phyloP scores from a whole-genome alignment of 495 filamentous ascomycete species.

The Annulohypoxylon moriforme region DNA sequence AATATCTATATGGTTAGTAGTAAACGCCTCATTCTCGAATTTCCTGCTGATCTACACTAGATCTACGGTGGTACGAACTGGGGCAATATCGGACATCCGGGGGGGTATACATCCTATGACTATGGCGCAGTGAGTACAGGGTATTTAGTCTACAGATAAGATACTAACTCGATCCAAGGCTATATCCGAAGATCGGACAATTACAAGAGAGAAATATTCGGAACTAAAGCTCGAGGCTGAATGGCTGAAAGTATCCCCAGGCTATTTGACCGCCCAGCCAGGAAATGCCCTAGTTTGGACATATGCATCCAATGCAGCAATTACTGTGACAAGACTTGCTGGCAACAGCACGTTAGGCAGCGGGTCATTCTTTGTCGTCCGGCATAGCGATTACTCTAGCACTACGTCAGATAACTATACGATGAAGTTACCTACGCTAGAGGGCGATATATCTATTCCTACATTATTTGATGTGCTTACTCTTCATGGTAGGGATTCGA shows the following conservation, averaged over 20 bases:
- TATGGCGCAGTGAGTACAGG: conserved; percentile 63
- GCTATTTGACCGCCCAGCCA: conserved; percentile 69
- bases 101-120: conserved; percentile 79
- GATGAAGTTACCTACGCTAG: conserved; percentile 68
- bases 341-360: conserved; percentile 53
- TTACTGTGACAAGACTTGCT: conserved; percentile 71
- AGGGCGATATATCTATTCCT: conserved; percentile 70
- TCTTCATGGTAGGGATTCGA: conserved; percentile 77
- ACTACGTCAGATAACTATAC: conserved; percentile 68
- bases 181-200: conserved; percentile 71
- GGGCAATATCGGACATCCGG: conserved; percentile 81
- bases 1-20: conserved; percentile 39
- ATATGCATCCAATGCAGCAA: conserved; percentile 61
- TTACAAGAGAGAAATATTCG: conserved; percentile 81
- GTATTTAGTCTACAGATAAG: not conserved
- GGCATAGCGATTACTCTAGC: conserved; percentile 71
- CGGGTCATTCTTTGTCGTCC: conserved; percentile 71
- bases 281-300: conserved; percentile 48
- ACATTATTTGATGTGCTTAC: conserved; percentile 71
- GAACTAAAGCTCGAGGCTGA: conserved; percentile 80
- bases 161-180: conserved; percentile 23
- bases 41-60: conserved; percentile 49
- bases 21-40: conserved; percentile 26
- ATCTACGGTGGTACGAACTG: conserved; percentile 81
- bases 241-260: conserved; percentile 75